Evolutionary conservation across 805 yeast species (phyloP).

Genomic region (Lachancea thermotolerans): DNA sequence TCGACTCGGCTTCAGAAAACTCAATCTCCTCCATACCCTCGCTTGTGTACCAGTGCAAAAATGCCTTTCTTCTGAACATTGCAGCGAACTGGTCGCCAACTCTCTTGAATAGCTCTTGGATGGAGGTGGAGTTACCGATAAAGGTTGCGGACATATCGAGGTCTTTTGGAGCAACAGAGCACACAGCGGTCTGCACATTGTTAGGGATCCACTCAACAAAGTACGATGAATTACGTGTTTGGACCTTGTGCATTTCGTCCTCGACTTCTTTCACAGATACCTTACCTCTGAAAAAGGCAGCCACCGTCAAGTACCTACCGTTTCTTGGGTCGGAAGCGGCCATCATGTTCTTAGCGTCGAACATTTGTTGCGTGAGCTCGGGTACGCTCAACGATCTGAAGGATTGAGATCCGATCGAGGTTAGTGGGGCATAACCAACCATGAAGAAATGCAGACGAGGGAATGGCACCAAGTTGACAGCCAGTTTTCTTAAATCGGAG

Average conservation of each 20-base stretch:
- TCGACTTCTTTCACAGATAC: slow-evolving; percentile 91
- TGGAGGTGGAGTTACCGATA: slow-evolving; percentile 88
- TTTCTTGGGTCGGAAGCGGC: slow-evolving; percentile 88
- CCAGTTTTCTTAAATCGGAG: slow-evolving; percentile 86
- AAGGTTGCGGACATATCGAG: slow-evolving; percentile 88
- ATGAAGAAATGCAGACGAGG: slow-evolving; percentile 93
- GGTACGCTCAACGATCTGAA: slow-evolving; percentile 83
- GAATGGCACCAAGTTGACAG: slow-evolving; percentile 91
- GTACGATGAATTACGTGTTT: slow-evolving; percentile 70
- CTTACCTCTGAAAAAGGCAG: slow-evolving; percentile 91
- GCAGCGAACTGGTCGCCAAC: slow-evolving; percentile 84
- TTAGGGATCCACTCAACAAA: slow-evolving; percentile 97
- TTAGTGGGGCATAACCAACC: slow-evolving; percentile 91
- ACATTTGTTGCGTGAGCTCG: slow-evolving; percentile 89
- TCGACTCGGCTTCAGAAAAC: slow-evolving; percentile 89
- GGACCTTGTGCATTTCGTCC: slow-evolving; percentile 83
- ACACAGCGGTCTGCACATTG: slow-evolving; percentile 89
- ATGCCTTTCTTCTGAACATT: slow-evolving; percentile 90
- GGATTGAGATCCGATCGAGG: slow-evolving; percentile 71
- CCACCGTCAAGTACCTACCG: slow-evolving; percentile 88
- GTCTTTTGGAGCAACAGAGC: slow-evolving; percentile 83
- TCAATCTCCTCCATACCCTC: slow-evolving; percentile 97
- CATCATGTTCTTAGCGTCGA: slow-evolving; percentile 91
- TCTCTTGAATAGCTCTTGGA: slow-evolving; percentile 85
- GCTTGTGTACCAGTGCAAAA: slow-evolving; percentile 91